Base-by-base conservation (phyloP, 208 protist species). In the Leishmania guyanensis region DNA sequence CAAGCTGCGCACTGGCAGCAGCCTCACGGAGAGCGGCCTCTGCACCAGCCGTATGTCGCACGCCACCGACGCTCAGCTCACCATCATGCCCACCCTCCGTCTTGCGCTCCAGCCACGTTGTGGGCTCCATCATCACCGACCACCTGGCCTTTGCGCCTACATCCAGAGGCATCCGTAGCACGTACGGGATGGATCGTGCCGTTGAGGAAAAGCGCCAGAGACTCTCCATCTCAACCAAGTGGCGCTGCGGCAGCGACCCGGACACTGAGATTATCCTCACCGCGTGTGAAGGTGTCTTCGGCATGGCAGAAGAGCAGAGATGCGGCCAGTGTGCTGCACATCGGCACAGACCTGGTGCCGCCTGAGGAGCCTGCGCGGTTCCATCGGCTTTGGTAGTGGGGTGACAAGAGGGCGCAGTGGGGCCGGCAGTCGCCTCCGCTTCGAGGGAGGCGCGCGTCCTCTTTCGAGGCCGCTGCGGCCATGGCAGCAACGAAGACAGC, bases 221-320 rank as follows among this genome's bases (percentile, higher is more conserved):
- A 33, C 54, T 6, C 74, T 77, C 53, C 22, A 77, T 5, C 36
- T 65, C 53, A 8, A 39, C 22, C 9, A 65, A 51, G 53, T 14
- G 74, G 33, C 56, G 74, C 74, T 77, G 74, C 53, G 74, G 74
- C 36, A 77, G 39, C 56, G 22, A 29, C 22, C 74, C 74, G 22
- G 56, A 77, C 12, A 50, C 29, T 6, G 53, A 53, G 1, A 65
- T 50, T 3, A 36, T 16, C 48, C 56, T 53, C 36, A 43, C 73
- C 29, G 36, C 53, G 3, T 16, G 16, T 58, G 29, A 29, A 29
- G 39, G 43, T 3, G 2, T 29, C 10, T 36, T 73, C 22, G 46
- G 69, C 3, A 20, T 51, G 69, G 8, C 26, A 20, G 26, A 54
- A 33, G 69, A 46, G 46, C 46, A 29, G 8, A 50, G 69, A 26